Conservation (phyloP, 2,329 filamentous ascomycete species). For the Arthrocladium fulminans region DNA sequence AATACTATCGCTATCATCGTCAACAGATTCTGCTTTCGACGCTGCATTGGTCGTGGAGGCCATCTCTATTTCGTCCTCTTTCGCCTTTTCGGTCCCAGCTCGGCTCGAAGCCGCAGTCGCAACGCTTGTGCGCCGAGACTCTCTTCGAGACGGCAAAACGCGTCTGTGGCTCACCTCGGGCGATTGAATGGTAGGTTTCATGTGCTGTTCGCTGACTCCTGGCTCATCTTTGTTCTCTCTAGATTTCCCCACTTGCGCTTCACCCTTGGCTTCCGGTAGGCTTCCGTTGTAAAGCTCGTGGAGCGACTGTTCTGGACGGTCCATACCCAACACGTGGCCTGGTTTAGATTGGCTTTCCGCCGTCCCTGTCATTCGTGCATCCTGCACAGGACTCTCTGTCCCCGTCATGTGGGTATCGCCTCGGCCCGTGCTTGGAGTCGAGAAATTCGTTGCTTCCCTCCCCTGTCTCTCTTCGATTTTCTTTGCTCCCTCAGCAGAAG, state of each 20-base stretch:
- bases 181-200: not conserved
- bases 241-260: not conserved
- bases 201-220: not conserved
- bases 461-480: not conserved
- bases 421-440: not conserved
- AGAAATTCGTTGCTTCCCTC: too few relatives aligned
- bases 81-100: constrained; percentile 2
- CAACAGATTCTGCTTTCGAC: not conserved
- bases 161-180: constrained; percentile 1
- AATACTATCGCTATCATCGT: constrained; percentile 7
- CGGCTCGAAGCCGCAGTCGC: constrained; percentile 1
- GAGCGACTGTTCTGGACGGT: not conserved
- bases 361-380: constrained; percentile 1
- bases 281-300: not conserved
- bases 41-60: not conserved
- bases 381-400: not conserved
- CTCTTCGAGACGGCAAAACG: not conserved
- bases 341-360: not conserved
- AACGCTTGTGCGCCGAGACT: constrained; percentile 4
- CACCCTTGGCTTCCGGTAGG: not conserved
- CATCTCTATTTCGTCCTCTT: constrained; percentile 4
- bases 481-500: not conserved
- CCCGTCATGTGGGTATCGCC: not conserved
- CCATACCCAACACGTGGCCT: too few relatives aligned
- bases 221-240: not conserved